Evolutionary conservation across 495 filamentous ascomycete species (phyloP).

Genomic region (Lichenothelia convexa): DNA sequence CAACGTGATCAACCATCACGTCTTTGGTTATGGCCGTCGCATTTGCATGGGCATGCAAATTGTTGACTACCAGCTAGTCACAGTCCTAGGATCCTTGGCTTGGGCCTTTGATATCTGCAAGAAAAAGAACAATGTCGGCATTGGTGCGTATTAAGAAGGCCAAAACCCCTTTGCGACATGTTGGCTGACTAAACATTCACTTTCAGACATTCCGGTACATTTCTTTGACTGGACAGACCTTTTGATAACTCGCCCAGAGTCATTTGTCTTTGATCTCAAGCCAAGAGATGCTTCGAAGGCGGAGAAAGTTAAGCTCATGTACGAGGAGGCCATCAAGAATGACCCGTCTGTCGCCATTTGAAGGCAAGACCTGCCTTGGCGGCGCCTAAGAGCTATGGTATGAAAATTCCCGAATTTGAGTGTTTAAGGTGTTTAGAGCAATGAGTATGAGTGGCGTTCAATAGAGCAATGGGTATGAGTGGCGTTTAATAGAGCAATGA

Average conservation of each 20-base stretch:
- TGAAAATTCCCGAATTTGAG: too few species aligned
- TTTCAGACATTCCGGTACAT: conserved; percentile 24
- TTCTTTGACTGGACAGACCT: conserved; percentile 31
- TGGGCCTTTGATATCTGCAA: conserved; percentile 38
- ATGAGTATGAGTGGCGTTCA: too few species aligned
- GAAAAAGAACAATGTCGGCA: conserved; percentile 10
- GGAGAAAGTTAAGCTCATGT: conserved; percentile 18
- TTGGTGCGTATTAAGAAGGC: conserved; percentile 12
- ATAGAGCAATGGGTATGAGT: too few species aligned
- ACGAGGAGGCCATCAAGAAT: conserved; percentile 14
- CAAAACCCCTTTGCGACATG: too few species aligned
- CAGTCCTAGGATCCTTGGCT: conserved; percentile 37
- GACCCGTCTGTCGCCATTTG: neutral
- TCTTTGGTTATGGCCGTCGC: conserved; percentile 43
- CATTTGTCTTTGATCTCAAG: conserved; percentile 27
- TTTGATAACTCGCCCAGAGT: conserved; percentile 30
- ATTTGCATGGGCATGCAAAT: conserved; percentile 39
- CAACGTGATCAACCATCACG: conserved; percentile 33
- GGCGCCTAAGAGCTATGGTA: too few species aligned
- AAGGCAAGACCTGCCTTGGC: too few species aligned
- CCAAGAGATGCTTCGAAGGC: conserved; percentile 18
- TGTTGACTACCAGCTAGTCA: conserved; percentile 36
- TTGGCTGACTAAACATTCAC: conserved; percentile 15
- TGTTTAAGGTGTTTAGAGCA: too few species aligned
- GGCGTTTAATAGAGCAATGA: too few species aligned